These are phyloP conservation scores for Erythrobasidium hasegawianum DNA, from an alignment of 1,284 basidiomycete genomes.

Conservation along the genomic window DNA sequence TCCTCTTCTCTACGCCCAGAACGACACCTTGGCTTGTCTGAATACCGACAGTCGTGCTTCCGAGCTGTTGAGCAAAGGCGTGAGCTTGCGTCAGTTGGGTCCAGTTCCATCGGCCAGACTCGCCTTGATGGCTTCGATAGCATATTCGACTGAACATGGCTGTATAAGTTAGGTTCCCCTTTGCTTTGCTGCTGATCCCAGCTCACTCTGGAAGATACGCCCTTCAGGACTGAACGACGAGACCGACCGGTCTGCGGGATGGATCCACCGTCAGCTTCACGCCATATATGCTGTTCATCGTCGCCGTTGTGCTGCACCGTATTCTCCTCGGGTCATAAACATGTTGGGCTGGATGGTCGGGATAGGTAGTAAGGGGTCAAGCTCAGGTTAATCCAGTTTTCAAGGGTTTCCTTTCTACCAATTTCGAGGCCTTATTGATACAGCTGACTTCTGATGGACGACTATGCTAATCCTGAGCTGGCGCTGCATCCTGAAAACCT, in stretches of 20 bases:
- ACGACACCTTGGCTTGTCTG: constrained; percentile 73
- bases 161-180: neutral
- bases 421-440: too few species aligned
- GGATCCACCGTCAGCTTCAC: too few species aligned
- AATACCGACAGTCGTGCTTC: constrained; percentile 90
- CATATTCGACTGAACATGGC: constrained; percentile 79
- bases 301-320: too few species aligned
- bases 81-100: constrained; percentile 19
- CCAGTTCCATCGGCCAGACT: constrained; percentile 36
- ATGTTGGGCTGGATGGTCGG: constrained; percentile 10
- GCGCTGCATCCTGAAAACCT: constrained; percentile 27
- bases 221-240: constrained; percentile 34
- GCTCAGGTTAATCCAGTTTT: too few species aligned
- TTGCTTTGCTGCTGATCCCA: neutral
- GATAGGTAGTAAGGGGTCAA: neutral
- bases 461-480: constrained; percentile 16
- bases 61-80: constrained; percentile 62
- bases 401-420: too few species aligned
- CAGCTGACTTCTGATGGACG: constrained; percentile 11
- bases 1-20: constrained; percentile 96
- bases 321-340: constrained; percentile 32
- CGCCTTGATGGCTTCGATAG: constrained; percentile 96
- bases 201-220: constrained; percentile 35
- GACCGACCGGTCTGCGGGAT: constrained; percentile 27
- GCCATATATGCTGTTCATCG: too few species aligned